Evolutionary conservation across 768 basidiomycete species (phyloP), one percentile per base, ranked within the genome.

Genomic region (Infundibulicybe gibba): DNA sequence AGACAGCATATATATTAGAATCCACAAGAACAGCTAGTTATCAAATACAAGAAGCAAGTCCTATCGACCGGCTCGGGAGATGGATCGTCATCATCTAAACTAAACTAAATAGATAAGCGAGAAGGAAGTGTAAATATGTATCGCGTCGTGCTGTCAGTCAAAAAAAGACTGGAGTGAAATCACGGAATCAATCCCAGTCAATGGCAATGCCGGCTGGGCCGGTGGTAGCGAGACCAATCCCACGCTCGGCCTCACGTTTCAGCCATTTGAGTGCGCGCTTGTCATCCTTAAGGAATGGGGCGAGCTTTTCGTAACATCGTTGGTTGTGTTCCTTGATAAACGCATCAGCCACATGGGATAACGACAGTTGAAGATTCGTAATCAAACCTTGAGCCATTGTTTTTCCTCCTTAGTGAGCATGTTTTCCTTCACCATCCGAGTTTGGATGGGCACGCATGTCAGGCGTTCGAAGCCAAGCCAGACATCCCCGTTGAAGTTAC

Each of bases 381-480:
- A 32, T 63, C 72, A 42, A 50, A 82, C 83, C 72, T 86, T 87
- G 41, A 98, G 59, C 95, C 95, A 98, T 45, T 77, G 67, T 52
- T 80, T 85, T 70, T 97, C 93, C 50, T 88, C 85, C 61, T 85
- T 89, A 14, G 86, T 82, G 47, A 97, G 77, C 79, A 97, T 82
- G 43, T 62, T 73, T 40, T 83, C 87, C 60, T 91, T 87, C 43
- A 97, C 85, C 82, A 98, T 87, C 54, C 80, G 76, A 2, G 89
- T 88, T 65, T 94, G 88, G 57, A 97, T 97, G 3, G 95, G 95
- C 9, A 97, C 94, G 68, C 89, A 85, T 2, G 94, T 95, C 55
- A 97, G 71, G 3, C 94, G 85, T 64, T 94, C 90, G 62, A 95
- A 97, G 6, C 86, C 88, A 32, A 92, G 77, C 92, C 92, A 97